These are phyloP conservation scores for Verticillium zaregamsianum DNA, from an alignment of 2,329 filamentous ascomycete species.

Conservation along the genomic window DNA sequence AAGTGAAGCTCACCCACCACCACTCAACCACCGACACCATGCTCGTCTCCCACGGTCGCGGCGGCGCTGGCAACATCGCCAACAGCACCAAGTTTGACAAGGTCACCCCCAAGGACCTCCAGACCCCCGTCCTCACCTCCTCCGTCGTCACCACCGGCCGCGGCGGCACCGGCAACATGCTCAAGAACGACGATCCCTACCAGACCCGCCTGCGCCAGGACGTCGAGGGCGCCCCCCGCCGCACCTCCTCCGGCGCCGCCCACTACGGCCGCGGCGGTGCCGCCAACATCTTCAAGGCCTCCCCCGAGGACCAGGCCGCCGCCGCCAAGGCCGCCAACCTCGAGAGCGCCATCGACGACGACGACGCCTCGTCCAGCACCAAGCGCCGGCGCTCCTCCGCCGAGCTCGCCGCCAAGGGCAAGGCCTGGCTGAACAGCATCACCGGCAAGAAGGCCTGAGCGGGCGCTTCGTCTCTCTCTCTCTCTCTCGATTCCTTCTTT, in stretches of 20 bases:
- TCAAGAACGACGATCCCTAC: constrained; percentile 63
- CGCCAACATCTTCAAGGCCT: constrained; percentile 61
- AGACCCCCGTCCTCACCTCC: constrained; percentile 79
- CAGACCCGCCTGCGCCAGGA: constrained; percentile 80
- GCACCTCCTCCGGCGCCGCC: constrained; percentile 52
- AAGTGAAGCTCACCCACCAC: neutral
- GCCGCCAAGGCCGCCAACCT: constrained; percentile 19
- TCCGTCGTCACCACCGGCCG: constrained; percentile 86
- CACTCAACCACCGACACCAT: constrained; percentile 21
- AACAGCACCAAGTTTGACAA: constrained; percentile 42
- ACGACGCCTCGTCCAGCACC: constrained; percentile 7
- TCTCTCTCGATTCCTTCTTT: neutral
- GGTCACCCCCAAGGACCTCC: constrained; percentile 59
- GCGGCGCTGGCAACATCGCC: constrained; percentile 73
- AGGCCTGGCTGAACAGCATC: constrained; percentile 44
- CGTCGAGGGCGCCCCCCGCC: constrained; percentile 61
- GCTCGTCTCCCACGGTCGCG: constrained; percentile 66
- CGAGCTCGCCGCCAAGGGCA: constrained; percentile 37
- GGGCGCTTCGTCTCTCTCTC: neutral
- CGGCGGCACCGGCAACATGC: constrained; percentile 87
- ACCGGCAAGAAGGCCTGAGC: constrained; percentile 42
- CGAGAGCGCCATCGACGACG: constrained; percentile 26
- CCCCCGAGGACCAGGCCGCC: constrained; percentile 32
- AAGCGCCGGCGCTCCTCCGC: constrained; percentile 7
- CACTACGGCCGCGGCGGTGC: constrained; percentile 73